These are phyloP conservation scores for Nannochloris sp. DNA, from an alignment of 139 green algal species.

Conservation along the genomic window DNA sequence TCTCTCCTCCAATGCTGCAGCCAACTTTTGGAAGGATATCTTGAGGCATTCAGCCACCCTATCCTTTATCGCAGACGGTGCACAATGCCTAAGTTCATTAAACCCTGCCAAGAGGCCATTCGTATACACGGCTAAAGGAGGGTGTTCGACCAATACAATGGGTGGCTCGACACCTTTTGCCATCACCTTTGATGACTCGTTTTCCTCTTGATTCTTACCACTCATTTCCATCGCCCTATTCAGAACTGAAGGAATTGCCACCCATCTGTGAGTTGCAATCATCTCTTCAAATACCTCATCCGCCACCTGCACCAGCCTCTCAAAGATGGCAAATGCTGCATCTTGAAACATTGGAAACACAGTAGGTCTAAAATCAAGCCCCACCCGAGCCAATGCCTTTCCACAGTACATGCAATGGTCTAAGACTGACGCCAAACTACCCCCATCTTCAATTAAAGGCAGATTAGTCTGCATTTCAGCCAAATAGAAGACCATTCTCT, in stretches of 20 bases:
- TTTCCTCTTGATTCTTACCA: slow-evolving; percentile 1
- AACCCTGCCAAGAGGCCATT: slow-evolving; percentile 84
- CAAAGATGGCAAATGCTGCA: slow-evolving; percentile 52
- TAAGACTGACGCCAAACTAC: slow-evolving; percentile 72
- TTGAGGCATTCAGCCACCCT: slow-evolving; percentile 23
- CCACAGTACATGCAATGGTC: slow-evolving; percentile 97
- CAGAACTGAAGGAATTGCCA: slow-evolving; percentile 43
- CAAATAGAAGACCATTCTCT: slow-evolving; percentile 55
- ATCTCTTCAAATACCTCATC: slow-evolving; percentile 59
- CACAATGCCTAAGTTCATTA: slow-evolving; percentile 95
- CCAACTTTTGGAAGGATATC: slow-evolving; percentile 42
- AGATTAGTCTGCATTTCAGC: slow-evolving; percentile 44
- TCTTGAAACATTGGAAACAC: slow-evolving; percentile 83
- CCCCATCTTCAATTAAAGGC: slow-evolving; percentile 53
- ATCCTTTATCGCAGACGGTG: slow-evolving; percentile 28
- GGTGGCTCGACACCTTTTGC: slow-evolving; percentile 41
- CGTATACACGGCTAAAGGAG: slow-evolving; percentile 79
- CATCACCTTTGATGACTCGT: background rate
- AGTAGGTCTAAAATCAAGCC: slow-evolving; percentile 84
- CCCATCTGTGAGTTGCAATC: slow-evolving; percentile 84
- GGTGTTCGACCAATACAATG: slow-evolving; percentile 77
- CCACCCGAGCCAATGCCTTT: slow-evolving; percentile 78
- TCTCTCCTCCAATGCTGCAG: slow-evolving; percentile 50
- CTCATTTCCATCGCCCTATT: slow-evolving; percentile 3
- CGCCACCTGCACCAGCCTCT: slow-evolving; percentile 23